phyloP scores from a whole-genome alignment of 1,284 basidiomycete genomes.

The Mycena sp. region DNA sequence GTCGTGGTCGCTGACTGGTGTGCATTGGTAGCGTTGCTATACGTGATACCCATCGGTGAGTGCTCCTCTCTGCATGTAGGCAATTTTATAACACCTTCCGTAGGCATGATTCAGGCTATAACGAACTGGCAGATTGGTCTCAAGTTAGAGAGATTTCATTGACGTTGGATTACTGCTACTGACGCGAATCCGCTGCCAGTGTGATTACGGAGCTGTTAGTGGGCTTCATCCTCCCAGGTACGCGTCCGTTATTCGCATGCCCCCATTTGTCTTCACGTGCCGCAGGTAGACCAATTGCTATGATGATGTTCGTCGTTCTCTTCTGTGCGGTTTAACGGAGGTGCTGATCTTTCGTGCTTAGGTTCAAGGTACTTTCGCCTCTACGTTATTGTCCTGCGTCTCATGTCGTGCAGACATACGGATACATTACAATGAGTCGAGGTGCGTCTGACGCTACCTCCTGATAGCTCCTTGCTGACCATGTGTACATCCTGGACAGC shows the following conservation, averaged over 20 bases:
- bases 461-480: background rate
- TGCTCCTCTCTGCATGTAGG: conserved; percentile 20
- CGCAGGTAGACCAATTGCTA: conserved; percentile 61
- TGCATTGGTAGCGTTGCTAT: conserved; percentile 45
- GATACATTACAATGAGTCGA: conserved; percentile 58
- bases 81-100: conserved; percentile 39
- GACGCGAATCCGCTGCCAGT: conserved; percentile 31
- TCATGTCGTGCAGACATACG: conserved; percentile 50
- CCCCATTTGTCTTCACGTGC: conserved; percentile 17
- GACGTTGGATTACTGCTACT: conserved; percentile 31
- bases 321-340: background rate
- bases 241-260: background rate
- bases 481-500: conserved; percentile 39
- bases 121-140: conserved; percentile 66
- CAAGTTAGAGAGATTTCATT: conserved; percentile 50
- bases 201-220: conserved; percentile 69
- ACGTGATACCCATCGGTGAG: conserved; percentile 63
- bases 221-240: conserved; percentile 62
- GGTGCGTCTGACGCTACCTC: conserved; percentile 33
- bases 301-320: conserved; percentile 59
- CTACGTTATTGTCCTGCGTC: background rate
- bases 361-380: conserved; percentile 44
- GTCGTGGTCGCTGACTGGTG: background rate
- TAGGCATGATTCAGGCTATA: conserved; percentile 71
- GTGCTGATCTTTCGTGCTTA: background rate